phyloP scores from a whole-genome alignment of 805 yeast genomes.

The Candida patagonica region DNA sequence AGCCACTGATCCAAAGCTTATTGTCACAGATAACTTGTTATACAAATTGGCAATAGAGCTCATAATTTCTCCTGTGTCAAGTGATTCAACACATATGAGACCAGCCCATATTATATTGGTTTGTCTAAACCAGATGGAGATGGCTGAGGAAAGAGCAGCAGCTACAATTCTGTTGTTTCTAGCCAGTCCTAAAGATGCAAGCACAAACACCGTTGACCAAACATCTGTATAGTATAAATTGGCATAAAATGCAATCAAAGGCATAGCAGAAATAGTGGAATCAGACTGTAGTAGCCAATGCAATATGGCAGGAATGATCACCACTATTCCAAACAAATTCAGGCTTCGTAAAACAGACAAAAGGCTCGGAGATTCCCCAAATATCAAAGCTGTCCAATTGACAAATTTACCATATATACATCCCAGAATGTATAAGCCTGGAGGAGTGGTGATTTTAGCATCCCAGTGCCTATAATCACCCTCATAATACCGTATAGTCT shows the following conservation, averaged over 20 bases:
- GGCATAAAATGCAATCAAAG: slow-evolving; percentile 64
- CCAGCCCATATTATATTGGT: slow-evolving; percentile 86
- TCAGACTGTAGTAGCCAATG: slow-evolving; percentile 21
- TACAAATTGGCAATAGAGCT: slow-evolving; percentile 4
- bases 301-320: slow-evolving; percentile 33
- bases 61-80: slow-evolving; percentile 27
- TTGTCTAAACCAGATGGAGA: slow-evolving; percentile 73
- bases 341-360: slow-evolving; percentile 35
- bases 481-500: slow-evolving; percentile 56
- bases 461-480: slow-evolving; percentile 69
- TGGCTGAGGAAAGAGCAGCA: slow-evolving; percentile 48
- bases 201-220: slow-evolving; percentile 72
- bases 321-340: slow-evolving; percentile 39
- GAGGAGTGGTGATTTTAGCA: slow-evolving; percentile 91
- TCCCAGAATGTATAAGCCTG: slow-evolving; percentile 65
- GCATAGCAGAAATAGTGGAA: slow-evolving; percentile 41
- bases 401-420: slow-evolving; percentile 19
- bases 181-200: slow-evolving; percentile 39
- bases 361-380: slow-evolving; percentile 19
- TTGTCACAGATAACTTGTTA: slow-evolving; percentile 4
- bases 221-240: slow-evolving; percentile 85
- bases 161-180: slow-evolving; percentile 9
- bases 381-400: slow-evolving; percentile 24
- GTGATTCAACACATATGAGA: slow-evolving; percentile 37
- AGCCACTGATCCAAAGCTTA: slow-evolving; percentile 36